Conservation (phyloP, 1,139 yeast genomes). For the Diutina ranongensis region DNA sequence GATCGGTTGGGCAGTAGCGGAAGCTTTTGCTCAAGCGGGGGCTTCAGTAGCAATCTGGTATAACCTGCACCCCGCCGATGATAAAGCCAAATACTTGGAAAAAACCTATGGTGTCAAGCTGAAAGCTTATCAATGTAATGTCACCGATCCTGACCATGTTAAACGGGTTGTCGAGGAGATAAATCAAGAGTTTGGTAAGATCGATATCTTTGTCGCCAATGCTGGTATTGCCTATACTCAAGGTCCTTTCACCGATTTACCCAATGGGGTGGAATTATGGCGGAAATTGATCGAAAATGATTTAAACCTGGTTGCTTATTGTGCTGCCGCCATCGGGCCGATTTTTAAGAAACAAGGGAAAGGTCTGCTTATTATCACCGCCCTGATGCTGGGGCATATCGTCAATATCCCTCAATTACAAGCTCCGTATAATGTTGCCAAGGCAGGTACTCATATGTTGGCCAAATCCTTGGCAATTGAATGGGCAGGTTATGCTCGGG, state of each 20-base stretch:
- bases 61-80: slow-evolving; percentile 24
- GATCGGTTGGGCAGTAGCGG: slow-evolving; percentile 76
- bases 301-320: slow-evolving; percentile 63
- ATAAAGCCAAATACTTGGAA: slow-evolving; percentile 34
- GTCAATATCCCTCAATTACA: slow-evolving; percentile 80
- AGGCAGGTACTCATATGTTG: slow-evolving; percentile 77
- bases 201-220: slow-evolving; percentile 80
- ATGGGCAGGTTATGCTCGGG: slow-evolving; percentile 74
- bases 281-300: slow-evolving; percentile 49
- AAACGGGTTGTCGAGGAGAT: slow-evolving; percentile 45
- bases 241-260: slow-evolving; percentile 51
- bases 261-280: slow-evolving; percentile 21
- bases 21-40: slow-evolving; percentile 83
- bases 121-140: slow-evolving; percentile 63
- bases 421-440: slow-evolving; percentile 76
- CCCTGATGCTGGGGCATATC: slow-evolving; percentile 78
- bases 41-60: slow-evolving; percentile 82
- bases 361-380: slow-evolving; percentile 67
- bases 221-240: slow-evolving; percentile 87
- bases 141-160: slow-evolving; percentile 50
- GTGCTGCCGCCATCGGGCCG: slow-evolving; percentile 62
- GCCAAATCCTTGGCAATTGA: slow-evolving; percentile 71
- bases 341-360: slow-evolving; percentile 57
- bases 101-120: slow-evolving; percentile 54
- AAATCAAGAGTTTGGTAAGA: slow-evolving; percentile 58